phyloP scores from a whole-genome alignment of 106 monocot genomes.

The Allium cepa region DNA sequence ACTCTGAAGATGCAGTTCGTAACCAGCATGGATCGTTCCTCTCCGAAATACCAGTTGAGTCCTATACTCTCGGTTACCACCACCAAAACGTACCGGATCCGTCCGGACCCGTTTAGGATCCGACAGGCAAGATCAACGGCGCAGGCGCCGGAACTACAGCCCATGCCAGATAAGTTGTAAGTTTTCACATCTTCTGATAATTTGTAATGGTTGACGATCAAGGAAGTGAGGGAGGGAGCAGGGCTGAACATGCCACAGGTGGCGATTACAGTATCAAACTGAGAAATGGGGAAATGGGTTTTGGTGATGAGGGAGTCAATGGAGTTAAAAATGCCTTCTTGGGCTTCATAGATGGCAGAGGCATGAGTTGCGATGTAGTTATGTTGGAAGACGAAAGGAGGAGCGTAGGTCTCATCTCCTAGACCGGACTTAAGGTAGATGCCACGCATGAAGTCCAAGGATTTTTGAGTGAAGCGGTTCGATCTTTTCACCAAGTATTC shows the following conservation, averaged over 20 bases:
- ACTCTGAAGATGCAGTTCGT: conserved; percentile 63
- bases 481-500: conserved; percentile 45
- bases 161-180: conserved; percentile 61
- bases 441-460: conserved; percentile 56
- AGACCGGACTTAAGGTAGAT: conserved; percentile 74
- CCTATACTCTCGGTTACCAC: conserved; percentile 47
- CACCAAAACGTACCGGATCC: conserved; percentile 25
- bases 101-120: conserved; percentile 3
- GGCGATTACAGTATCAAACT: conserved; percentile 24
- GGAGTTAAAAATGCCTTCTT: conserved; percentile 42
- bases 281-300: conserved; percentile 1
- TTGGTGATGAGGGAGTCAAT: conserved; percentile 33
- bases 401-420: conserved; percentile 62
- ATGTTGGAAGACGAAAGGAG: conserved; percentile 45
- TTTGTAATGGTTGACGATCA: conserved; percentile 22
- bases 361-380: conserved; percentile 20
- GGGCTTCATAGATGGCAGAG: conserved; percentile 38
- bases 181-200: conserved; percentile 18
- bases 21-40: conserved; percentile 53
- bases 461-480: conserved; percentile 19
- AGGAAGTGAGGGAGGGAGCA: conserved; percentile 35
- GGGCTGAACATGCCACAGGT: conserved; percentile 43
- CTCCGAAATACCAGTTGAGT: conserved; percentile 59
- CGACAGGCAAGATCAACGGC: conserved; percentile 39
- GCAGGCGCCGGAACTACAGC: conserved; percentile 39